Evolutionary conservation across 441 rosid genomes (phyloP).

Genomic region (Populus hybrid): DNA sequence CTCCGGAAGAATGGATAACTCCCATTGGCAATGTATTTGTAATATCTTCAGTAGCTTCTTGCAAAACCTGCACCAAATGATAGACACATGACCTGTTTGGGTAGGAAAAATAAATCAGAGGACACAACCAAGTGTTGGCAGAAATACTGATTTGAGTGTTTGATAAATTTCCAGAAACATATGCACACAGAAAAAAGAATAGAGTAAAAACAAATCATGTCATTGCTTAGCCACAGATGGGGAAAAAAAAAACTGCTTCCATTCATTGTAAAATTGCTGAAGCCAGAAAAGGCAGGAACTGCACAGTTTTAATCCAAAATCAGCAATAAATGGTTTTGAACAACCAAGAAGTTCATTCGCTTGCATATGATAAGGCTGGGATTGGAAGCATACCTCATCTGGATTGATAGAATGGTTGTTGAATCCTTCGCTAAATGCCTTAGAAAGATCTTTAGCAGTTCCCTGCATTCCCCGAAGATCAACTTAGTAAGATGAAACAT

Average conservation of each 20-base stretch:
- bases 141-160: not conserved
- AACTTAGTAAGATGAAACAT: conserved; percentile 16
- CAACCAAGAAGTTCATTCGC: conserved; percentile 4
- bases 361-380: conserved; percentile 9
- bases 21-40: conserved; percentile 39
- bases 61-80: conserved; percentile 40
- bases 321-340: not conserved
- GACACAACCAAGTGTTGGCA: not conserved
- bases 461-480: conserved; percentile 39
- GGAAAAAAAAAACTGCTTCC: not conserved
- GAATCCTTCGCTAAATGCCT: conserved; percentile 24
- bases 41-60: conserved; percentile 39
- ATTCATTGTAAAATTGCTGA: not conserved
- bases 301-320: not conserved
- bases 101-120: not conserved
- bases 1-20: conserved; percentile 51
- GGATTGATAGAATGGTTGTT: conserved; percentile 37
- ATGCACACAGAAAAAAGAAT: not conserved
- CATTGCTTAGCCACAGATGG: not conserved
- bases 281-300: conserved; percentile 1
- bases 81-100: conserved; percentile 5
- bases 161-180: not conserved
- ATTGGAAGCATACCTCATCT: conserved; percentile 37
- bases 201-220: not conserved
- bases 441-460: conserved; percentile 34